A percentile compares a stretch with the other conserved stretches of the same genome.
phyloP scores from a whole-genome alignment of 2,329 filamentous ascomycete genomes.

The Amesomyces nigricolor region DNA sequence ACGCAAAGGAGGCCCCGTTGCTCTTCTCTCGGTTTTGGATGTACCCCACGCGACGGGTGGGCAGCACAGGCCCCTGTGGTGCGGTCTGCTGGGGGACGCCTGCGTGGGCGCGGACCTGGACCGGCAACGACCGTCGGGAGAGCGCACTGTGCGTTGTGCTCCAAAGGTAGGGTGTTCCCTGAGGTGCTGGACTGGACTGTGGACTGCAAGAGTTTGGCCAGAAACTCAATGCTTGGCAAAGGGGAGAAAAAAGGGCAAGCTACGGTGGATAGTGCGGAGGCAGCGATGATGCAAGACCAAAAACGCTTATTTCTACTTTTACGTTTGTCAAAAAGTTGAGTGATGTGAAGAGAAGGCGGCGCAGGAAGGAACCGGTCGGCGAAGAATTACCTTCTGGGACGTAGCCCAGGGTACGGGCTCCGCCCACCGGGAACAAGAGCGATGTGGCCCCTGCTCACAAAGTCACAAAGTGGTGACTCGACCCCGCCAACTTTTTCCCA shows the following conservation, averaged over 20 bases:
- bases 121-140: not conserved
- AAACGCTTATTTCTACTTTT: slow-evolving; percentile 15
- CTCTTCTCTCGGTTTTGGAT: slow-evolving; percentile 7
- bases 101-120: not conserved
- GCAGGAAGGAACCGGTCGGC: not conserved
- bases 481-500: slow-evolving; percentile 4
- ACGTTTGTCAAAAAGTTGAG: slow-evolving; percentile 3
- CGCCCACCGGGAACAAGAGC: slow-evolving; percentile 1
- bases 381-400: slow-evolving; percentile 1
- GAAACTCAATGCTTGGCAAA: slow-evolving; percentile 2
- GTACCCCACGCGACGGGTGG: slow-evolving; percentile 14
- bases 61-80: slow-evolving; percentile 12
- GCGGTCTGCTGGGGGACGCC: not conserved
- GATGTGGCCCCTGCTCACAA: slow-evolving; percentile 1
- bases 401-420: not conserved
- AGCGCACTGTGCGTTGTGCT: not conserved
- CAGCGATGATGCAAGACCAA: not conserved
- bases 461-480: not conserved
- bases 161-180: too few species aligned
- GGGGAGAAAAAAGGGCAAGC: not conserved
- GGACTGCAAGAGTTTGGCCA: not conserved
- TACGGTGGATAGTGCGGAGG: not conserved
- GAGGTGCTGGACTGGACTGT: not conserved
- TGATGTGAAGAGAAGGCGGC: not conserved
- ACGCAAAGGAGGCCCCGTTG: slow-evolving; percentile 6